These are phyloP conservation scores for Akanthomyces dipterigenus DNA, from an alignment of 2,329 filamentous ascomycete genomes.

Conservation along the genomic window DNA sequence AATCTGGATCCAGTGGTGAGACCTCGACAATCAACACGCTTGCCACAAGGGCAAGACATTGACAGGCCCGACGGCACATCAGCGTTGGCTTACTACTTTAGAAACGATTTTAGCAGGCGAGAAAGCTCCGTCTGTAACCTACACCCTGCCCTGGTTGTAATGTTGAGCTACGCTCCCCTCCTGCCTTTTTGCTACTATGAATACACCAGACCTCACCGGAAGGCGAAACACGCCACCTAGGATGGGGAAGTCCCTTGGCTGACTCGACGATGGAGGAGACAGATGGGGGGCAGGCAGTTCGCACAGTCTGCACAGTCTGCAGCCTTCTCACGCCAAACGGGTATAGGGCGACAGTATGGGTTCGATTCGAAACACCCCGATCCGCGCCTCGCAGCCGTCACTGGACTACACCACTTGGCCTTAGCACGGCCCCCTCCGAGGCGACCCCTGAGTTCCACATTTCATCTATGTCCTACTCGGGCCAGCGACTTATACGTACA, in stretches of 20 bases:
- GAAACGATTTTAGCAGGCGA: background rate
- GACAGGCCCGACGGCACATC: too few relatives aligned
- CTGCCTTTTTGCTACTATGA: slow-evolving; percentile 5
- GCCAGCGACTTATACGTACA: slow-evolving; percentile 4
- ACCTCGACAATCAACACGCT: background rate
- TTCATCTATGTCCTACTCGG: slow-evolving; percentile 7
- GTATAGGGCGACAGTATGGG: background rate
- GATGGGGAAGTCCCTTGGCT: background rate
- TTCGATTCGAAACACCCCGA: slow-evolving; percentile 7
- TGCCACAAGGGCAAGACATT: background rate
- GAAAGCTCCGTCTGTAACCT: background rate
- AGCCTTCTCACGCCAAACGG: background rate
- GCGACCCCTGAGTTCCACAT: slow-evolving; percentile 5
- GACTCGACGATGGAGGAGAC: slow-evolving; percentile 8
- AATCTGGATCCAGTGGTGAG: background rate
- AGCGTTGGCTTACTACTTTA: background rate
- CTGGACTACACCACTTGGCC: background rate
- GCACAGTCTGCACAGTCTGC: background rate
- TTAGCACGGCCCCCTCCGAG: background rate
- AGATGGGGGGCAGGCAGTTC: background rate
- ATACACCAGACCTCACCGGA: slow-evolving; percentile 9
- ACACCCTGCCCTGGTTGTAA: too few relatives aligned
- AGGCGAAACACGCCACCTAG: slow-evolving; percentile 9
- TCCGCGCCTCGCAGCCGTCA: background rate
- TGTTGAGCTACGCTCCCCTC: too few relatives aligned